Percentiles rank a stretch among this genome's conserved stretches.
Conservation (phyloP, 108 stramenopile species). For the Halocafeteria seosinensis region DNA sequence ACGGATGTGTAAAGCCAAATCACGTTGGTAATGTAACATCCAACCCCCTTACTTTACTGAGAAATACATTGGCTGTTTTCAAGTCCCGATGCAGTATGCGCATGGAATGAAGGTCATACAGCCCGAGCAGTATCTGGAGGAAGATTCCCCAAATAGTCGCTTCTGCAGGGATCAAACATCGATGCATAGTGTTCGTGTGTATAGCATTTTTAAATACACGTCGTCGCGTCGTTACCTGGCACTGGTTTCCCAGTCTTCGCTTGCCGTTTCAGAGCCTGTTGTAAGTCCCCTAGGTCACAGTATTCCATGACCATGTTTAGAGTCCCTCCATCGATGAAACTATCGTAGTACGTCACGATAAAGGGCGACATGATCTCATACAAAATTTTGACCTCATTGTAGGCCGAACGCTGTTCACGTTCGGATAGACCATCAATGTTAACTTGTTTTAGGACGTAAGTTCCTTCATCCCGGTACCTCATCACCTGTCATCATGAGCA, state of each 20-base stretch:
- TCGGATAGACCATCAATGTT: background rate
- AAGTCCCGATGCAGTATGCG: slow-evolving; percentile 40
- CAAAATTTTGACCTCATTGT: slow-evolving; percentile 27
- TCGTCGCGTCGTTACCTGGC: too few relatives aligned
- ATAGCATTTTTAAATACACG: too few relatives aligned
- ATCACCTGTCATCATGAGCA: background rate
- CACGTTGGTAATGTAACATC: too few relatives aligned
- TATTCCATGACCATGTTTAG: slow-evolving; percentile 24
- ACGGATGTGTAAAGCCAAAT: too few relatives aligned
- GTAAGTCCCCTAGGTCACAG: background rate
- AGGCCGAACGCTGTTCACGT: slow-evolving; percentile 12
- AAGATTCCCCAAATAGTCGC: slow-evolving; percentile 26
- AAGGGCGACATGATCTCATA: slow-evolving; percentile 25
- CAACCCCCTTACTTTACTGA: too few relatives aligned
- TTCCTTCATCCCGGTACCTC: background rate
- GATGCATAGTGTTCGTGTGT: too few relatives aligned
- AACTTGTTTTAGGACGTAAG: background rate
- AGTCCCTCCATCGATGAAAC: slow-evolving; percentile 29
- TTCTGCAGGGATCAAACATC: too few relatives aligned
- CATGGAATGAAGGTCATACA: slow-evolving; percentile 33
- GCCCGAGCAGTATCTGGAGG: slow-evolving; percentile 28
- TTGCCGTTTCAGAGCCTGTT: slow-evolving; percentile 6
- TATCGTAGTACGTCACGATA: slow-evolving; percentile 41
- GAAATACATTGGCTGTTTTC: slow-evolving; percentile 38
- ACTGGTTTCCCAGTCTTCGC: slow-evolving; percentile 15